Conservation (phyloP, 768 basidiomycete species). For the Phlebiopsis gigantea region DNA sequence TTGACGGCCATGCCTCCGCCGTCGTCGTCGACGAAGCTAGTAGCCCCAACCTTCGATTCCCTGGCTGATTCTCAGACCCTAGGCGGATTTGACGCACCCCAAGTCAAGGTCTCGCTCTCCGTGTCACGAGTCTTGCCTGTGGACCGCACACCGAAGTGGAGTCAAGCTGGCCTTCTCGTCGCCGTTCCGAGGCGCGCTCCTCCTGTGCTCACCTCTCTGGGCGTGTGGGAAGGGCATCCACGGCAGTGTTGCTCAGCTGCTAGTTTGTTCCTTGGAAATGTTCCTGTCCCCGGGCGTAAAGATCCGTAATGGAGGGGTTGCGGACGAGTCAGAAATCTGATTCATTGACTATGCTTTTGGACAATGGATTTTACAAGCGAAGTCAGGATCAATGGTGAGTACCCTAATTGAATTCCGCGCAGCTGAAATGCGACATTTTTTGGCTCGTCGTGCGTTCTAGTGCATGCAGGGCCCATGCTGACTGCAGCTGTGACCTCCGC, state of each 20-base stretch:
- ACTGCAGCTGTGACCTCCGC: neutral
- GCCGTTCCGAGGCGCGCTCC: neutral
- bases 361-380: neutral
- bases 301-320: neutral
- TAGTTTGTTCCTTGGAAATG: too few species aligned
- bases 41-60: neutral
- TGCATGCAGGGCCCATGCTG: too few species aligned
- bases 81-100: neutral
- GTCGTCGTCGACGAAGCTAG: neutral
- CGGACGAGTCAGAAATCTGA: neutral
- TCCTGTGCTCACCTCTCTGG: neutral
- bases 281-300: too few species aligned
- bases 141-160: too few species aligned
- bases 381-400: neutral
- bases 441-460: too few species aligned
- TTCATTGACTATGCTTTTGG: neutral
- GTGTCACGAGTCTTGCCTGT: neutral
- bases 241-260: too few species aligned
- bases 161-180: neutral
- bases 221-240: neutral
- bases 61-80: neutral
- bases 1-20: too few species aligned
- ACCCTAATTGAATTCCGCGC: neutral
- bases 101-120: neutral
- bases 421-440: too few species aligned